Conservation (phyloP, 1,284 basidiomycete species). For the Pseudozyma flocculosa region DNA sequence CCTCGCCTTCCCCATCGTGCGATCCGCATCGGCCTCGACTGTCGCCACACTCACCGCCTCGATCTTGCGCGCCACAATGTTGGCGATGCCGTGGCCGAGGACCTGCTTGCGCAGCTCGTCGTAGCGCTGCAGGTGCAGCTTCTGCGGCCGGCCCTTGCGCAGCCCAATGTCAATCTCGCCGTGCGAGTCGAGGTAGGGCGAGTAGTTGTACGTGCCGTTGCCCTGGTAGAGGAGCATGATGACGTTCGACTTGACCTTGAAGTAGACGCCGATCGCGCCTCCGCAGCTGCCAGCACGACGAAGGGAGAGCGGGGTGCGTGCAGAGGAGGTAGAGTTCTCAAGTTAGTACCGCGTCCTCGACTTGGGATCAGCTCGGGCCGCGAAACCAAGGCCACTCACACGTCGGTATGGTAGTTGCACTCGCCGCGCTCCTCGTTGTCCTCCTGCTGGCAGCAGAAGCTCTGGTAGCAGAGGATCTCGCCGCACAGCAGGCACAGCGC, state of each 20-base stretch:
- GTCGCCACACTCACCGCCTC: conserved; percentile 64
- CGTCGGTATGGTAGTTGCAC: conserved; percentile 91
- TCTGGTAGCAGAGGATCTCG: conserved; percentile 82
- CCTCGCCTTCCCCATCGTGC: too few species aligned
- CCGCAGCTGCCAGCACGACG: conserved; percentile 64
- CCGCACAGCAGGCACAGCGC: conserved; percentile 93
- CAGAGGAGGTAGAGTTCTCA: too few species aligned
- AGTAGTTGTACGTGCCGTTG: conserved; percentile 81
- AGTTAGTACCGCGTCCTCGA: too few species aligned
- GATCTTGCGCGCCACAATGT: conserved; percentile 81
- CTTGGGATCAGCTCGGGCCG: background rate
- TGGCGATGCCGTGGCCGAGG: conserved; percentile 86
- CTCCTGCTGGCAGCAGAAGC: conserved; percentile 82
- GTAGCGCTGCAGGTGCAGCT: conserved; percentile 79
- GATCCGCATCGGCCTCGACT: too few species aligned
- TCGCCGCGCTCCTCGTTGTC: conserved; percentile 69
- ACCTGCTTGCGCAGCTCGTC: conserved; percentile 89
- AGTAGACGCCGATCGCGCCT: conserved; percentile 83
- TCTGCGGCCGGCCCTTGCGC: conserved; percentile 84
- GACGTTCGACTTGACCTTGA: conserved; percentile 89
- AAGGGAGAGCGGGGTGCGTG: too few species aligned
- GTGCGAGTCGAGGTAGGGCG: conserved; percentile 91
- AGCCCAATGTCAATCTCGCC: conserved; percentile 91
- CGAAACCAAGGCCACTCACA: conserved; percentile 58
- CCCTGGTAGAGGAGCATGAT: conserved; percentile 86